These are phyloP conservation scores for Talaromyces atroroseus DNA, from an alignment of 2,329 filamentous ascomycete genomes.

Conservation along the genomic window DNA sequence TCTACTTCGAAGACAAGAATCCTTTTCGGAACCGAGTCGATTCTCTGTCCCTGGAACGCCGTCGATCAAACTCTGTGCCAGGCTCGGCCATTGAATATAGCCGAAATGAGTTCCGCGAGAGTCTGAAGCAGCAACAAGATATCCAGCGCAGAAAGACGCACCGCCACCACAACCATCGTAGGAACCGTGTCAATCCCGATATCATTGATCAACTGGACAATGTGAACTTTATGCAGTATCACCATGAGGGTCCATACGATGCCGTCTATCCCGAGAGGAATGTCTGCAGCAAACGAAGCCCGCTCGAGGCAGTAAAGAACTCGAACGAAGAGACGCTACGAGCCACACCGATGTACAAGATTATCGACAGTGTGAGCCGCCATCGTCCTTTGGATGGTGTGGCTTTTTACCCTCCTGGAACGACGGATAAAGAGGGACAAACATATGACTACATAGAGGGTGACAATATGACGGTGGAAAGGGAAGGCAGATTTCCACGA, in stretches of 20 bases:
- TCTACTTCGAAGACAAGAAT: constrained; percentile 37
- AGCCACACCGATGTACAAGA: constrained; percentile 74
- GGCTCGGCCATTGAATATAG: constrained; percentile 6
- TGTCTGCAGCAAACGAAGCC: constrained; percentile 55
- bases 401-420: constrained; percentile 68
- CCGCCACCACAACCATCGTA: constrained; percentile 55
- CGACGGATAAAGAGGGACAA: constrained; percentile 61
- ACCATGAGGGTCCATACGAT: constrained; percentile 88
- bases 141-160: constrained; percentile 12
- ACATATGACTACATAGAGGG: constrained; percentile 77
- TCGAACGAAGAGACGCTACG: constrained; percentile 71
- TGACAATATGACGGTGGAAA: constrained; percentile 75
- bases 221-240: constrained; percentile 61
- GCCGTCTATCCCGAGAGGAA: constrained; percentile 73
- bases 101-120: constrained; percentile 14
- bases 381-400: constrained; percentile 79
- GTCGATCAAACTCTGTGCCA: constrained; percentile 9
- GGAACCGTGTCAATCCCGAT: constrained; percentile 64
- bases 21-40: constrained; percentile 11
- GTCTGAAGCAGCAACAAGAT: constrained; percentile 11
- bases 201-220: constrained; percentile 74
- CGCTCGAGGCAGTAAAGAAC: constrained; percentile 68
- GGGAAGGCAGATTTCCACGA: constrained; percentile 61
- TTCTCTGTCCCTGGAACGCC: constrained; percentile 3
- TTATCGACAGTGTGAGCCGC: constrained; percentile 64